Evolutionary conservation across 805 yeast species (phyloP).

Genomic region (Zygosaccharomyces kombuchaensis): DNA sequence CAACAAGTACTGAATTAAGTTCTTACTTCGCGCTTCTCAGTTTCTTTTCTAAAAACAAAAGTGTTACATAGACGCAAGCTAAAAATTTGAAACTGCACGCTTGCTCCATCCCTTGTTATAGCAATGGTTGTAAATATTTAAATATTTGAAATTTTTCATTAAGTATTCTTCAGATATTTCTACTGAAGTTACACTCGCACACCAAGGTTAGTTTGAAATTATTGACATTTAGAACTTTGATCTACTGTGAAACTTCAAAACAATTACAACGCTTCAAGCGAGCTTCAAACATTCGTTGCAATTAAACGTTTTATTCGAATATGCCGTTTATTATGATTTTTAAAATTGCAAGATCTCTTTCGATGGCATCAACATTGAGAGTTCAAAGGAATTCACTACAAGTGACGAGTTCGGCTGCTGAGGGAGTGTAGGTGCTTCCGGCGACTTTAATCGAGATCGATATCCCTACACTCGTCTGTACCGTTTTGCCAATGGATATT

Average conservation of each 20-base stretch:
- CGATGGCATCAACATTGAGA: neutral
- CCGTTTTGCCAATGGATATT: constrained; percentile 16
- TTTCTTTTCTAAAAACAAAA: too few relatives aligned
- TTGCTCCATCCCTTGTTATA: too few relatives aligned
- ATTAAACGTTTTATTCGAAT: neutral
- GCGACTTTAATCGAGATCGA: neutral
- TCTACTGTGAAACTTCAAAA: neutral
- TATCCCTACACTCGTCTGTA: neutral
- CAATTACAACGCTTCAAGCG: neutral
- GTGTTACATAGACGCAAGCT: too few relatives aligned
- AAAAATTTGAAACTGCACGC: too few relatives aligned
- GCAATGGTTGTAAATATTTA: too few relatives aligned
- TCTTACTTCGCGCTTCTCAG: too few relatives aligned
- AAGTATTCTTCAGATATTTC: too few relatives aligned
- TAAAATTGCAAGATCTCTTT: neutral
- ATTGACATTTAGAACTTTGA: too few relatives aligned
- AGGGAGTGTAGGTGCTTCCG: neutral
- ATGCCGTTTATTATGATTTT: neutral
- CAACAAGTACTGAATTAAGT: too few relatives aligned
- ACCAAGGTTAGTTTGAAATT: too few relatives aligned
- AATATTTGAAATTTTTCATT: too few relatives aligned
- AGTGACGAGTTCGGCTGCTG: neutral
- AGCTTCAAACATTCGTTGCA: neutral
- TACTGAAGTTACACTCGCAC: too few relatives aligned
- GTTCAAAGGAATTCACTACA: neutral